phyloP scores from a whole-genome alignment of 495 filamentous ascomycete species.

The Trichoderma virens region DNA sequence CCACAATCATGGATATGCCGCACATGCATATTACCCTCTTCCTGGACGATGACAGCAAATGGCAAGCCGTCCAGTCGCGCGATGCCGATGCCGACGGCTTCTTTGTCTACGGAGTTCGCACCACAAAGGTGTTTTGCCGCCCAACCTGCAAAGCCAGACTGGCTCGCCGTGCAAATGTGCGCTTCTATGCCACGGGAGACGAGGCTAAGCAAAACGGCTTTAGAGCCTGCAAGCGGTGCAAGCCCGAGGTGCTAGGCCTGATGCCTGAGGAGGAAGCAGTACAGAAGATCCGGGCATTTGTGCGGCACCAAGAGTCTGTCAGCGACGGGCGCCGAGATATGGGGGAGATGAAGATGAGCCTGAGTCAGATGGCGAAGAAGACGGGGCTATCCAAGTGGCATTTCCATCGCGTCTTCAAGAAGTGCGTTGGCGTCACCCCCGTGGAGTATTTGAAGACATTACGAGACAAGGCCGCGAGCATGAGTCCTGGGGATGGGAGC shows the following conservation, averaged over 20 bases:
- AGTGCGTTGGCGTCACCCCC: conserved; percentile 48
- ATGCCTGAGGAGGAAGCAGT: conserved; percentile 37
- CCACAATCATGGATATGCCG: not conserved
- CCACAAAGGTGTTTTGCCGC: conserved; percentile 58
- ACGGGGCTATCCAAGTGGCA: conserved; percentile 52
- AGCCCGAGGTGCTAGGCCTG: conserved; percentile 36
- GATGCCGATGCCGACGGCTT: conserved; percentile 37
- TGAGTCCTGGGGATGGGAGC: not conserved
- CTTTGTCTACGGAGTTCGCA: conserved; percentile 57
- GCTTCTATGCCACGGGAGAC: conserved; percentile 47
- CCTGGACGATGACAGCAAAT: conserved; percentile 18
- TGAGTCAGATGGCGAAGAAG: conserved; percentile 43
- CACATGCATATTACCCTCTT: conserved; percentile 1
- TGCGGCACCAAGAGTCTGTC: conserved; percentile 12
- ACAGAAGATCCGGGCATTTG: conserved; percentile 35
- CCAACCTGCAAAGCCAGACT: conserved; percentile 53
- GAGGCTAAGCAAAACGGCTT: conserved; percentile 51
- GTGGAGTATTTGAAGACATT: conserved; percentile 36
- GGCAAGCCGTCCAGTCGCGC: conserved; percentile 48
- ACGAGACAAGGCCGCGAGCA: not conserved
- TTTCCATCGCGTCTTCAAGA: conserved; percentile 58
- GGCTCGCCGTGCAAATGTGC: conserved; percentile 53
- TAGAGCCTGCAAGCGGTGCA: conserved; percentile 58
- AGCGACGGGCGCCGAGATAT: conserved; percentile 19
- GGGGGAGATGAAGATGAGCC: conserved; percentile 16